Evolutionary conservation across 352 stramenopile species (phyloP).

Genomic region (Phytopythium boreale): DNA sequence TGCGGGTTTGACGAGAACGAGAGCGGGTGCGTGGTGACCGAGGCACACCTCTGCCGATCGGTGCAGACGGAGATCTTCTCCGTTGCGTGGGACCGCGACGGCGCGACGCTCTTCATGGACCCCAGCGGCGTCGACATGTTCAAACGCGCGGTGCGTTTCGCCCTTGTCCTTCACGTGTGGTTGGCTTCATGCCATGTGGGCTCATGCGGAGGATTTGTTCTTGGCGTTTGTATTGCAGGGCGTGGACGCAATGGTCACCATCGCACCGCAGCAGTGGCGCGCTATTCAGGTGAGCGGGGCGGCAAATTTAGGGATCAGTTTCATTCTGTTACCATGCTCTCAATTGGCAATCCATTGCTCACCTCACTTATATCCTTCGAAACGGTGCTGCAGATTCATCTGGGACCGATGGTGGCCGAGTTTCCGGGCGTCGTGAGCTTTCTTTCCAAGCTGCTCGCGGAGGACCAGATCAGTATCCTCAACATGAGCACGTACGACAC

Average conservation of each 20-base stretch:
- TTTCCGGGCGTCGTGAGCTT: slow-evolving; percentile 86
- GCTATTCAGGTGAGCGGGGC: slow-evolving; percentile 56
- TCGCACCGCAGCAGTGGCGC: slow-evolving; percentile 73
- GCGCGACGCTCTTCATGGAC: slow-evolving; percentile 82
- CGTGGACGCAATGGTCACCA: slow-evolving; percentile 60
- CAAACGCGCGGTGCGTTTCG: slow-evolving; percentile 49
- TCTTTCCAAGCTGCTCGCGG: slow-evolving; percentile 75
- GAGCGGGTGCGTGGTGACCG: slow-evolving; percentile 34
- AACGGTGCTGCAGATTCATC: slow-evolving; percentile 58
- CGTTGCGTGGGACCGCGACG: slow-evolving; percentile 72
- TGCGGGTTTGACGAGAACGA: slow-evolving; percentile 81
- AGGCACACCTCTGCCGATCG: slow-evolving; percentile 66
- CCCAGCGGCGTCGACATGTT: slow-evolving; percentile 82
- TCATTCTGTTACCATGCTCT: not conserved
- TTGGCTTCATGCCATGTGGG: too few relatives aligned
- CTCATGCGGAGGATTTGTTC: not conserved
- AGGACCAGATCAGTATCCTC: slow-evolving; percentile 87
- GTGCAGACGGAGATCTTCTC: slow-evolving; percentile 85
- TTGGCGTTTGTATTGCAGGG: slow-evolving; percentile 25
- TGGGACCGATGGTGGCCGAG: slow-evolving; percentile 82
- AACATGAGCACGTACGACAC: slow-evolving; percentile 91
- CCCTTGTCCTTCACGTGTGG: not conserved
- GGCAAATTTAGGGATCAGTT: not conserved
- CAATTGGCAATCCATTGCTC: not conserved
- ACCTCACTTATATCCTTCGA: not conserved